phyloP scores from a whole-genome alignment of 2,329 filamentous ascomycete species.

The Penicillium decumbens region DNA sequence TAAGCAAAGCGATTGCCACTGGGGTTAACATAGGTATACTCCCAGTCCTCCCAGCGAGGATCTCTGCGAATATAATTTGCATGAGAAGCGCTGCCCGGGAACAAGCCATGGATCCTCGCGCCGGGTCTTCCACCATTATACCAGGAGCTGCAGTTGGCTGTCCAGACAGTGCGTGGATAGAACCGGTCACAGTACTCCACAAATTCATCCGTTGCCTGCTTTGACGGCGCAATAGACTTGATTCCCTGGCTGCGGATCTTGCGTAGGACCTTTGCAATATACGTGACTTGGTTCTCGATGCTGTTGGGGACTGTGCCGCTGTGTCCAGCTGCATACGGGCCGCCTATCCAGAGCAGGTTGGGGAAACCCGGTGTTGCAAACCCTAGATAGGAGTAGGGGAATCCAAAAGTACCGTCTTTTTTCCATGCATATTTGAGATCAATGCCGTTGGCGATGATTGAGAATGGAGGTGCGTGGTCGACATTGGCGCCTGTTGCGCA shows the following conservation, averaged over 20 bases:
- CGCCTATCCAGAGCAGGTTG: slow-evolving; percentile 62
- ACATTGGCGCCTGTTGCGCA: slow-evolving; percentile 65
- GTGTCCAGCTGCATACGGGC: slow-evolving; percentile 56
- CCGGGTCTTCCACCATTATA: slow-evolving; percentile 64
- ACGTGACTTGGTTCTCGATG: slow-evolving; percentile 62
- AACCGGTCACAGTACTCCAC: slow-evolving; percentile 45
- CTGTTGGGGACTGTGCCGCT: slow-evolving; percentile 64
- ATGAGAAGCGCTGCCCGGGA: slow-evolving; percentile 64
- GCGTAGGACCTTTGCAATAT: slow-evolving; percentile 62
- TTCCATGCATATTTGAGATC: slow-evolving; percentile 57
- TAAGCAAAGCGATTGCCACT: slow-evolving; percentile 49
- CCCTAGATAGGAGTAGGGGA: slow-evolving; percentile 65
- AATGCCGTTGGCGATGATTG: slow-evolving; percentile 53
- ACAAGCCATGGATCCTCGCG: slow-evolving; percentile 61
- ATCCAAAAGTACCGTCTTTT: slow-evolving; percentile 53
- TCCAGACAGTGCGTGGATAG: slow-evolving; percentile 49
- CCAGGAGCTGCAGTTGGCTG: slow-evolving; percentile 62
- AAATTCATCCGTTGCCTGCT: slow-evolving; percentile 57
- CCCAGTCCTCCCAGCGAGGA: slow-evolving; percentile 58
- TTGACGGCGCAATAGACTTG: slow-evolving; percentile 55
- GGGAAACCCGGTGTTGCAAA: slow-evolving; percentile 61
- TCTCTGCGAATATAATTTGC: slow-evolving; percentile 55
- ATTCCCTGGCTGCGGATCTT: slow-evolving; percentile 65
- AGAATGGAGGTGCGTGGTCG: slow-evolving; percentile 56
- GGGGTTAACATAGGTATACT: slow-evolving; percentile 47